Conservation (phyloP, 139 green algal genomes). For the Chlamydomonas schloesseri region DNA sequence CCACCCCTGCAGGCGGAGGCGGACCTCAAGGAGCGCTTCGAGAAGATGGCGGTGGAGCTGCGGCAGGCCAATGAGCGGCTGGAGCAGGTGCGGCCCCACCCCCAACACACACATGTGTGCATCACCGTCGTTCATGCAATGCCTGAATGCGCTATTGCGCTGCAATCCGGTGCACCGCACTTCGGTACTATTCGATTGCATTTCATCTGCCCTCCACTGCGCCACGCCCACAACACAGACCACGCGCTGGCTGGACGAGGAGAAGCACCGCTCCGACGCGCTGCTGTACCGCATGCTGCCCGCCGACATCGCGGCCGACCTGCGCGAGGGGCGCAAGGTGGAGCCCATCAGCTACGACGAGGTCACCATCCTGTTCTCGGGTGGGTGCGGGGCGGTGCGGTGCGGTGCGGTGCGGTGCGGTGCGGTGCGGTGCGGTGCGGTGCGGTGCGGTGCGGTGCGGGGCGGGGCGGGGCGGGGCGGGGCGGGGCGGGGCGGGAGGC, state of each 20-base stretch:
- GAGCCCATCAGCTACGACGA: slow-evolving; percentile 36
- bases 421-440: too few species aligned
- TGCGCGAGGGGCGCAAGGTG: slow-evolving; percentile 35
- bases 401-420: not conserved
- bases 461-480: too few species aligned
- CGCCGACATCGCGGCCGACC: slow-evolving; percentile 40
- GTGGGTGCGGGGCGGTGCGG: too few species aligned
- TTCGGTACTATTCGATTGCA: too few species aligned
- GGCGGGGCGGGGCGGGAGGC: not conserved
- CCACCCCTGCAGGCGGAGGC: slow-evolving; percentile 48
- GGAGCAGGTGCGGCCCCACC: slow-evolving; percentile 24
- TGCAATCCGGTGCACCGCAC: too few species aligned
- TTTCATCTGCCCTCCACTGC: not conserved
- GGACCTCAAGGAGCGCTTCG: slow-evolving; percentile 63
- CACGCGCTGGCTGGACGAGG: slow-evolving; percentile 54
- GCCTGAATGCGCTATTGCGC: too few species aligned
- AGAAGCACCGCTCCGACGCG: slow-evolving; percentile 58
- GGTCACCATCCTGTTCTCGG: slow-evolving; percentile 41
- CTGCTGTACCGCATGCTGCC: slow-evolving; percentile 67
- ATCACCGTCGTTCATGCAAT: too few species aligned
- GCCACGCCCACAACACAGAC: not conserved
- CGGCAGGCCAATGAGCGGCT: slow-evolving; percentile 48
- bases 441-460: too few species aligned
- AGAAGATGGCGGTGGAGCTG: slow-evolving; percentile 63
- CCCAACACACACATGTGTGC: too few species aligned